Base-by-base conservation (phyloP, 805 yeast genomes). In the Saturnispora serradocipensis region DNA sequence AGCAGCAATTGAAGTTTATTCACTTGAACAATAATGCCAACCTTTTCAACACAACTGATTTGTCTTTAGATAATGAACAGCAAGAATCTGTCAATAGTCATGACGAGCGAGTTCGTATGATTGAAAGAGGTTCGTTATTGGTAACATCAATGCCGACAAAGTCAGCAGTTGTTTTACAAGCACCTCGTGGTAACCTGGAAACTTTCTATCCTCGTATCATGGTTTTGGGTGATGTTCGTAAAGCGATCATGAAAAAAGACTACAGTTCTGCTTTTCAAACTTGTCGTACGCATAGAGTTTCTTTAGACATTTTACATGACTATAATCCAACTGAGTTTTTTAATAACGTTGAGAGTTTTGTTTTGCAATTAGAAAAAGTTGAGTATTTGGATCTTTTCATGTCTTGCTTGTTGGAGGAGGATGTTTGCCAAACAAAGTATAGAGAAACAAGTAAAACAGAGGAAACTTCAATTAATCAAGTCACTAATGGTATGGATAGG, bases 181-280 rank as follows among this genome's bases (percentile, higher is more conserved):
- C 97, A 4, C 95, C 95, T 53, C 78, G 99, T 65, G 99, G 99
- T 55, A 93, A 93, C 61, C 71, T 93, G 58, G 99, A 93, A 67
- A 89, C 98, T 0, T 86, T 93, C 18, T 83, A 81, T 61, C 99
- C 99, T 13, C 77, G 99, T 65, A 86, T 93, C 45, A 82, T 93
- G 85, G 95, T 91, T 3, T 70, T 93, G 39, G 77, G 86, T 11
- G 93, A 84, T 22, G 95, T 93, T 25, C 77, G 99, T 57, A 72
- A 76, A 34, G 75, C 76, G 57, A 88, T 93, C 54, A 72, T 75
- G 34, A 68, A 72, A 0, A 72, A 68, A 52, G 70, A 79, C 35
- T 93, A 84, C 61, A 71, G 69, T 45, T 74, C 73, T n/a, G 99
- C 99, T 0, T 89, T 91, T 59, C 58, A 78, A 43, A 77, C 83